Evolutionary conservation across 106 monocot genomes (phyloP).

Genomic region (Dioscorea dumetorum): DNA sequence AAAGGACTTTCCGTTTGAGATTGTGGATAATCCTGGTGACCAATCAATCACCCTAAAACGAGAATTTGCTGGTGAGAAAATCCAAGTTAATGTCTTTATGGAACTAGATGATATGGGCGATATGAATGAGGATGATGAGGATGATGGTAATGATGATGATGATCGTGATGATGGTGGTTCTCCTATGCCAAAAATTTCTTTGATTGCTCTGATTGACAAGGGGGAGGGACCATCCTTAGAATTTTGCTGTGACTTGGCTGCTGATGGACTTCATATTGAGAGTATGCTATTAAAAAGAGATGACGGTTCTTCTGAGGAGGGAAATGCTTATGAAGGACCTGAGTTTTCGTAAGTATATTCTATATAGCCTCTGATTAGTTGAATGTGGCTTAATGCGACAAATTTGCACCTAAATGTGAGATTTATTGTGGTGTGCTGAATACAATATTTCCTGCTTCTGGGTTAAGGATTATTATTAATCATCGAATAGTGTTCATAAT

Average conservation of each 20-base stretch:
- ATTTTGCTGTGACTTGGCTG: slow-evolving; percentile 51
- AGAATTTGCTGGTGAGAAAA: slow-evolving; percentile 48
- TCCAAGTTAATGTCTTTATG: slow-evolving; percentile 53
- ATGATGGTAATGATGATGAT: slow-evolving; percentile 30
- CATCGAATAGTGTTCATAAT: background rate
- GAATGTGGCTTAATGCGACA: background rate
- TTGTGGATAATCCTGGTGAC: slow-evolving; percentile 77
- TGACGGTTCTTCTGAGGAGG: slow-evolving; percentile 25
- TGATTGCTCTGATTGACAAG: slow-evolving; percentile 66
- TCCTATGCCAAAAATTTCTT: slow-evolving; percentile 33
- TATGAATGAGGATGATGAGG: slow-evolving; percentile 20
- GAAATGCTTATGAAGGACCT: slow-evolving; percentile 65
- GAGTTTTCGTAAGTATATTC: slow-evolving; percentile 56
- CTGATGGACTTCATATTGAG: slow-evolving; percentile 59
- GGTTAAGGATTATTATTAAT: background rate
- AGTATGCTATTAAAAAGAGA: slow-evolving; percentile 40
- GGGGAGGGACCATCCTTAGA: slow-evolving; percentile 46
- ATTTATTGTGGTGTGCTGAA: background rate
- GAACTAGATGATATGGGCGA: slow-evolving; percentile 28
- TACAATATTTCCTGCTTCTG: background rate
- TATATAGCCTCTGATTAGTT: background rate
- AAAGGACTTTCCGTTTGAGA: slow-evolving; percentile 62
- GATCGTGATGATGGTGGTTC: slow-evolving; percentile 9
- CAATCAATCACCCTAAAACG: slow-evolving; percentile 62
- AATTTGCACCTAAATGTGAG: background rate